Conservation (phyloP, 2,329 filamentous ascomycete species). For the Claviceps arundinis region DNA sequence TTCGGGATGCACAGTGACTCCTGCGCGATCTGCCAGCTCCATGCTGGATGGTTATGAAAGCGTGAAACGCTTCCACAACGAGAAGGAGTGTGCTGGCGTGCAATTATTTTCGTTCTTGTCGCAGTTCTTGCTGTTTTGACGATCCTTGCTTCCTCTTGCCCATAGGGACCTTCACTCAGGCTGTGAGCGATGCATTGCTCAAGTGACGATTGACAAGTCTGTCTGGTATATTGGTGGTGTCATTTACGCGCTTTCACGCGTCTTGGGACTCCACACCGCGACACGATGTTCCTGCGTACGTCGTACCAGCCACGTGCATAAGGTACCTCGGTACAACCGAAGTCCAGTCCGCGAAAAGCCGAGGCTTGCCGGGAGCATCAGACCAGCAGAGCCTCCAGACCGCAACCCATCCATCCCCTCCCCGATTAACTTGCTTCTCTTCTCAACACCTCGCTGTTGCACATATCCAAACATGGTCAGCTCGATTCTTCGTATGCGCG, state of each 20-base stretch:
- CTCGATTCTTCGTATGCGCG: slow-evolving; percentile 24
- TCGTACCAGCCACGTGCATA: too few species aligned
- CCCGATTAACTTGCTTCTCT: background rate
- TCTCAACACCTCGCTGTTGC: background rate
- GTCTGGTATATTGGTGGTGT: background rate
- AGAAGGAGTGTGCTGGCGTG: background rate
- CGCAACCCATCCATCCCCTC: slow-evolving; percentile 5
- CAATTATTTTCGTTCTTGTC: background rate
- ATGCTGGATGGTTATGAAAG: slow-evolving; percentile 21
- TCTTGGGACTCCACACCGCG: background rate
- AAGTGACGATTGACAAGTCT: too few species aligned
- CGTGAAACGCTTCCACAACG: background rate
- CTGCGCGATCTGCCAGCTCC: slow-evolving; percentile 38
- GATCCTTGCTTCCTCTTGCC: background rate
- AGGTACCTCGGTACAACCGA: background rate
- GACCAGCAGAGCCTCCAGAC: too few species aligned
- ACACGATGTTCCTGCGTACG: too few species aligned
- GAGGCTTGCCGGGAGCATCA: slow-evolving; percentile 27
- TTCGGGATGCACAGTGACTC: slow-evolving; percentile 70
- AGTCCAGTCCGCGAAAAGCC: slow-evolving; percentile 17
- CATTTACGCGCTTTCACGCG: slow-evolving; percentile 10
- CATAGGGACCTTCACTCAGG: too few species aligned
- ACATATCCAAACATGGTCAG: slow-evolving; percentile 23
- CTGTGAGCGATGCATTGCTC: too few species aligned
- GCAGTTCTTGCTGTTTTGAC: background rate